Percentiles rank a stretch among this genome's conserved stretches.
These are phyloP conservation scores for Saturnispora serradocipensis DNA, from an alignment of 805 yeast genomes.

Conservation along the genomic window DNA sequence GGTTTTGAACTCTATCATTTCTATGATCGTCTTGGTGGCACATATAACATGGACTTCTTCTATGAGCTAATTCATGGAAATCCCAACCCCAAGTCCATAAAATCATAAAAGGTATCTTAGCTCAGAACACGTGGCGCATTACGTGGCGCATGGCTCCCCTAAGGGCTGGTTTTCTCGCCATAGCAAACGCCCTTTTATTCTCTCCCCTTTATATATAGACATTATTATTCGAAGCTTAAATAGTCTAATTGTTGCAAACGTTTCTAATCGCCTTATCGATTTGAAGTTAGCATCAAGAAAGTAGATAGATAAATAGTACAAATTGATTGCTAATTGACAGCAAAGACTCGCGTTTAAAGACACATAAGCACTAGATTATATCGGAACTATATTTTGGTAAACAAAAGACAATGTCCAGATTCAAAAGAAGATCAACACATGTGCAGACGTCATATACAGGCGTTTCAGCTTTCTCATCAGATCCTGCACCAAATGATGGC, in stretches of 20 bases:
- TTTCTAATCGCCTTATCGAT: not conserved
- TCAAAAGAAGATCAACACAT: slow-evolving; percentile 1
- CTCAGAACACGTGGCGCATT: not conserved
- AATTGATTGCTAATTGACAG: not conserved
- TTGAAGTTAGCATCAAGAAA: not conserved
- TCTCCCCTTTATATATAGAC: not conserved
- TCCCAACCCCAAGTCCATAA: not conserved
- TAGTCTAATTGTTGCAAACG: not conserved
- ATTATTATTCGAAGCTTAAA: not conserved
- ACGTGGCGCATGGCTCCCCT: not conserved
- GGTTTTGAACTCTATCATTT: slow-evolving; percentile 72
- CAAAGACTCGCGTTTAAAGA: not conserved
- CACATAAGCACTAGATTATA: not conserved
- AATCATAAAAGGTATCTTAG: not conserved
- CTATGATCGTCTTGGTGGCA: slow-evolving; percentile 38
- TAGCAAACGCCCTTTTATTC: not conserved
- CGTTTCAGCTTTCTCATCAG: slow-evolving; percentile 14
- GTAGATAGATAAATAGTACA: not conserved
- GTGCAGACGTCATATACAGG: slow-evolving; percentile 14
- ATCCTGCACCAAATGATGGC: slow-evolving; percentile 31
- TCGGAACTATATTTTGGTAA: not conserved
- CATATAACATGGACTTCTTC: slow-evolving; percentile 12
- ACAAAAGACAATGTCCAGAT: not conserved
- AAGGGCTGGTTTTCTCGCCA: not conserved
- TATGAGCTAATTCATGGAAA: slow-evolving; percentile 5